Evolutionary conservation across 2,329 filamentous ascomycete genomes (phyloP), one percentile per base, ranked within the genome.

Genomic region (Pseudocercospora eumusae): DNA sequence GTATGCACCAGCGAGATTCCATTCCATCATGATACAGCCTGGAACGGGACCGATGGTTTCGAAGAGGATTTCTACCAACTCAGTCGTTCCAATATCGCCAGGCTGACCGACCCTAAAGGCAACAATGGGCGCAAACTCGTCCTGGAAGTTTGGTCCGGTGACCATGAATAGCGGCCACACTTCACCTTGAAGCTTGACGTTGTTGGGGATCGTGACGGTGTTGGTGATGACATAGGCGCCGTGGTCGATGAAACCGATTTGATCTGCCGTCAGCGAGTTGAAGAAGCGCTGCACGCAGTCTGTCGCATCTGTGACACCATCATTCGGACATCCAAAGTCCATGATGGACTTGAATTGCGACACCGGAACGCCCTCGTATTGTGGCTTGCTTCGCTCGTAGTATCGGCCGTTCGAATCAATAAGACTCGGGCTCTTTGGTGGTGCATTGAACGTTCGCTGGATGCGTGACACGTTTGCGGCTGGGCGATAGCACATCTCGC

Each of bases 1-100:
- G 76, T 80, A 66, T 7, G 83, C 74, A 40, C 86, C 88, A 31
- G 84, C 87, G 33, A 96, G 81, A 78, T 96, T 96, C 89, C 91
- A 96, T 76, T 96, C 85, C 80, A 96, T 87, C 72, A 97, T 83
- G 71, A 96, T 91, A 21, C 91, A 92, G 68, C 93, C 93, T 0
- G 92, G 89, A 65, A 90, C 88, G 2, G 92, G 82, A 2, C 93
- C 93, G 67, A 86, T 84, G 23, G 92, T 96, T 76, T 91, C 86
- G 69, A 97, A 88, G 69, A 96, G 87, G 62, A 96, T 78, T 72
- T 97, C 93, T 44, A 87, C 89, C 72, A 96, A 92, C 79, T 97
- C 93, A 54, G 96, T 89, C 27, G 83, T 83, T 65, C 93, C 93
- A 49, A 84, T 82, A 67, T 96, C 90, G 55, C 92, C 92, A 10